Percentiles rank a stretch among this genome's conserved stretches.
Conservation (phyloP, 176 grass and related monocot genomes). For the Aegilops sharonensis region DNA sequence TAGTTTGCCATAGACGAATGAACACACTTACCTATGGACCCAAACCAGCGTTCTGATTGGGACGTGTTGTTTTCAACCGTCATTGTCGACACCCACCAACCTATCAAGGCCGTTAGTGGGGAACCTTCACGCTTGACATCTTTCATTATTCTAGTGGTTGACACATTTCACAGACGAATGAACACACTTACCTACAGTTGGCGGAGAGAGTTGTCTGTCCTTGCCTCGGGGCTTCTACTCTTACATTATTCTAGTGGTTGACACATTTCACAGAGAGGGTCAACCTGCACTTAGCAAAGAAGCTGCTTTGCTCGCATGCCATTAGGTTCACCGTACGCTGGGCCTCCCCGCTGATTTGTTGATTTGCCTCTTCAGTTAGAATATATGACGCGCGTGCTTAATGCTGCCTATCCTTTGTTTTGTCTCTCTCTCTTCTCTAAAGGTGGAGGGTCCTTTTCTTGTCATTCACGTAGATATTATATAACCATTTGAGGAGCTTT, state of each 20-base stretch:
- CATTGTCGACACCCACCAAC: conserved; percentile 45
- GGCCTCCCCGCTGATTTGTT: conserved; percentile 10
- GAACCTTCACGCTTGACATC: conserved; percentile 44
- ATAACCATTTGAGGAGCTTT: conserved; percentile 38
- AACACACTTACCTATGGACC: conserved; percentile 5
- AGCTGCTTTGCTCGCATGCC: conserved; percentile 28
- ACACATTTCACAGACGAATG: too few species aligned
- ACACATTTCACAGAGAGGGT: conserved; percentile 42
- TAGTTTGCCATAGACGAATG: conserved; percentile 21
- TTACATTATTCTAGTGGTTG: conserved; percentile 65
- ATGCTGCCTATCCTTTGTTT: conserved; percentile 54
- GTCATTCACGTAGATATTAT: conserved; percentile 39
- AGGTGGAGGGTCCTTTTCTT: conserved; percentile 42
- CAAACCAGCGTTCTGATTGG: conserved; percentile 20
- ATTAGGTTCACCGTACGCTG: conserved; percentile 26
- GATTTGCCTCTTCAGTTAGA: conserved; percentile 36
- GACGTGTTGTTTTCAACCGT: conserved; percentile 36
- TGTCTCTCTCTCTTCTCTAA: conserved; percentile 43
- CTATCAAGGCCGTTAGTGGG: conserved; percentile 36
- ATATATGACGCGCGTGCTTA: conserved; percentile 56
- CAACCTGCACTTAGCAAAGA: conserved; percentile 40
- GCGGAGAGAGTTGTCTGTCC: conserved; percentile 40
- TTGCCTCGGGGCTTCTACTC: conserved; percentile 32
- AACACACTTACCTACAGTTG: background rate
- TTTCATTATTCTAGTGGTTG: background rate